A percentile compares a stretch with the other conserved stretches of the same genome.
phyloP scores from a whole-genome alignment of 805 yeast species.

The Nakazawaea populi region DNA sequence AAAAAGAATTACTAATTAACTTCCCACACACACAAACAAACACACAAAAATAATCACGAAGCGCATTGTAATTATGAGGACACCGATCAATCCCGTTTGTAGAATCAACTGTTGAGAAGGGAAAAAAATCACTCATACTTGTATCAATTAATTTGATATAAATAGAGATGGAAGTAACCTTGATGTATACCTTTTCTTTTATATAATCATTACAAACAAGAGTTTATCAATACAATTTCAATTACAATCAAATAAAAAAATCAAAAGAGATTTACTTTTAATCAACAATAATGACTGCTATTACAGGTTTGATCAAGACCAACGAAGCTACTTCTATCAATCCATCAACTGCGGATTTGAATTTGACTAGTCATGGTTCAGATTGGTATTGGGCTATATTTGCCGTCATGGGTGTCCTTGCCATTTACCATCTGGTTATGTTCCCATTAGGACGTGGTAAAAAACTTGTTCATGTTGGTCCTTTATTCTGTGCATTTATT shows the following conservation, averaged over 20 bases:
- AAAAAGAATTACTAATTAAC: not conserved
- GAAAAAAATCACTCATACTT: no score
- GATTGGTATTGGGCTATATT: constrained; percentile 67
- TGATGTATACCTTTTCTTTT: no score
- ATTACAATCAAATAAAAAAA: no score
- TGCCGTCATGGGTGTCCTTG: constrained; percentile 35
- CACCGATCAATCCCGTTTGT: no score
- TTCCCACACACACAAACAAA: not conserved
- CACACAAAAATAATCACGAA: no score
- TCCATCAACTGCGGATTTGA: constrained; percentile 40
- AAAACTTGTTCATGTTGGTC: constrained; percentile 31
- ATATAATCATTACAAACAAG: no score
- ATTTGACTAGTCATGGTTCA: constrained; percentile 52
- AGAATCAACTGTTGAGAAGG: no score
- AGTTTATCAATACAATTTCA: no score
- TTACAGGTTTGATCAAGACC: constrained; percentile 1
- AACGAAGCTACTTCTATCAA: constrained; percentile 39
- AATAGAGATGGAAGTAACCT: no score
- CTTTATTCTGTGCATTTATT: constrained; percentile 35
- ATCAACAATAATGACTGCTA: constrained; percentile 5
- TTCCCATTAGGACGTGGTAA: constrained; percentile 28
- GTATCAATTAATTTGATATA: no score
- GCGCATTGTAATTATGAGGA: no score
- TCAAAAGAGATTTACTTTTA: not conserved
- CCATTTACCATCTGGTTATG: constrained; percentile 17